phyloP scores from a whole-genome alignment of 2,329 filamentous ascomycete species.

The Epichloe coenophiala region DNA sequence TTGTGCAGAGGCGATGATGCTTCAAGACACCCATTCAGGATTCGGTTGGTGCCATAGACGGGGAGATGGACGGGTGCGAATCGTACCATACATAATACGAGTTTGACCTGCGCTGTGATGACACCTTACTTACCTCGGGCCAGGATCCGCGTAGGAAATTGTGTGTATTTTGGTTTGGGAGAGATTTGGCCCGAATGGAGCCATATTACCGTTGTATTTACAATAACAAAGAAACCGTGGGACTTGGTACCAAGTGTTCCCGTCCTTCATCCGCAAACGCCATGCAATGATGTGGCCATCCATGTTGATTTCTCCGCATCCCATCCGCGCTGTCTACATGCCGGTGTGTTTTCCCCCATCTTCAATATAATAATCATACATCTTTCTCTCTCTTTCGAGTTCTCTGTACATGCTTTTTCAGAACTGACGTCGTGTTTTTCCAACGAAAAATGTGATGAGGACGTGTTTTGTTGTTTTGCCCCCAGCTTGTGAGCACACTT shows the following conservation, averaged over 20 bases:
- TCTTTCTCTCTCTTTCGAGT: background rate
- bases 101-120: no score
- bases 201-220: background rate
- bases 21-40: no score
- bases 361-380: background rate
- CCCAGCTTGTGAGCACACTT: no score
- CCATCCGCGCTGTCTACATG: background rate
- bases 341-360: background rate
- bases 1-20: no score
- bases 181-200: background rate
- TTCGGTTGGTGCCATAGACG: no score
- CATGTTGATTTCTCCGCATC: background rate
- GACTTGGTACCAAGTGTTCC: background rate
- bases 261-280: background rate
- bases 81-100: no score
- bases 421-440: background rate
- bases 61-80: no score
- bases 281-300: constrained; percentile 1
- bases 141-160: no score
- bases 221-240: background rate
- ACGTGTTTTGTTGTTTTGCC: no score
- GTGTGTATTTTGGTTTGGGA: background rate
- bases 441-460: background rate
- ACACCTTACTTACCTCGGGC: no score
- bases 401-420: background rate